These are phyloP conservation scores for Kodamaea alishanica DNA, from an alignment of 1,139 yeast genomes.

Conservation along the genomic window DNA sequence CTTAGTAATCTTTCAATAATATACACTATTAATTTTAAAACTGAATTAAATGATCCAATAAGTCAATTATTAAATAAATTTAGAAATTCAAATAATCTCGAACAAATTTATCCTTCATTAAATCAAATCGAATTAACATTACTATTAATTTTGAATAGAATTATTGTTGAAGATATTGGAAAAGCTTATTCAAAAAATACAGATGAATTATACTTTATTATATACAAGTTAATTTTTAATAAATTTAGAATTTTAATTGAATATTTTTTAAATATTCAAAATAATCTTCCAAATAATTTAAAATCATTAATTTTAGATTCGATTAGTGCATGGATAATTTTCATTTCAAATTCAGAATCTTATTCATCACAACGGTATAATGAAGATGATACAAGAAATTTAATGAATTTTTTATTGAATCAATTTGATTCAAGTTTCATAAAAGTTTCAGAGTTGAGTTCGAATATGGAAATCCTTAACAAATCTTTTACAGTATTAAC, in stretches of 20 bases:
- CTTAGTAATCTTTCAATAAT: slow-evolving; percentile 53
- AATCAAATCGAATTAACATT: slow-evolving; percentile 10
- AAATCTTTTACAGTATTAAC: slow-evolving; percentile 35
- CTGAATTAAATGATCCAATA: slow-evolving; percentile 4
- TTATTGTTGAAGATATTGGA: slow-evolving; percentile 53
- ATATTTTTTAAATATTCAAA: background rate
- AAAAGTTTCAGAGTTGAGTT: background rate
- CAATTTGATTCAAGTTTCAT: slow-evolving; percentile 12
- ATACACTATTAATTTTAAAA: slow-evolving; percentile 23
- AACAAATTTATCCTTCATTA: background rate
- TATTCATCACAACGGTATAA: slow-evolving; percentile 34
- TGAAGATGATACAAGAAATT: slow-evolving; percentile 16
- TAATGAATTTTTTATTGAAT: slow-evolving; percentile 19
- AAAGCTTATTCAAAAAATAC: slow-evolving; percentile 24
- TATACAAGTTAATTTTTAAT: slow-evolving; percentile 11
- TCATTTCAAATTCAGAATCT: slow-evolving; percentile 33
- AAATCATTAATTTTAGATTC: slow-evolving; percentile 24
- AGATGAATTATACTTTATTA: slow-evolving; percentile 6
- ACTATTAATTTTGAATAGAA: slow-evolving; percentile 27
- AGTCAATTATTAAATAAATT: slow-evolving; percentile 1
- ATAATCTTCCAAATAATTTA: slow-evolving; percentile 12
- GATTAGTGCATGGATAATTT: slow-evolving; percentile 33
- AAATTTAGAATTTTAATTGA: slow-evolving; percentile 4
- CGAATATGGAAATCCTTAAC: slow-evolving; percentile 19
- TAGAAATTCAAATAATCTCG: background rate